These are phyloP conservation scores for Boechera stricta DNA, from an alignment of 345 rosid genomes.

Conservation along the genomic window DNA sequence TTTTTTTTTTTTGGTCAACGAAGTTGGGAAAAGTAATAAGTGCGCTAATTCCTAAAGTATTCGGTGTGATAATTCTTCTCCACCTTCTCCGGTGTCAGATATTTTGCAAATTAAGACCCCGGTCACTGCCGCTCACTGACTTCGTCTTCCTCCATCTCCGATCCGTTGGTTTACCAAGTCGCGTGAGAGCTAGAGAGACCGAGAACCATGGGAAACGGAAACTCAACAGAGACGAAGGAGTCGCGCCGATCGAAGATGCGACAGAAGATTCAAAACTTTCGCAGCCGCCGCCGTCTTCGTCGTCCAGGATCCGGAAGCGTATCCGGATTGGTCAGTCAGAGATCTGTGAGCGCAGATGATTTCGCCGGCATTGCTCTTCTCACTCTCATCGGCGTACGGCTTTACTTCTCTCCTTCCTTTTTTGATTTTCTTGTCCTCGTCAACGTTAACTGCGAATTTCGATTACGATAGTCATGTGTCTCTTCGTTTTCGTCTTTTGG, in stretches of 20 bases:
- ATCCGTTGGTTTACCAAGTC: not conserved
- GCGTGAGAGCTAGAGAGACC: not conserved
- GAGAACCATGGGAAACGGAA: slow-evolving; percentile 44
- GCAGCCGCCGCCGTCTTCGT: slow-evolving; percentile 44
- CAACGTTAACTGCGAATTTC: not conserved
- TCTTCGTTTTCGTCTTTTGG: slow-evolving; percentile 1
- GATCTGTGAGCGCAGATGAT: slow-evolving; percentile 60
- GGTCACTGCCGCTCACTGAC: slow-evolving; percentile 24
- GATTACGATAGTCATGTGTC: slow-evolving; percentile 7
- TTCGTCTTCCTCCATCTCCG: slow-evolving; percentile 14
- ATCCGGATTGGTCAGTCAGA: slow-evolving; percentile 41
- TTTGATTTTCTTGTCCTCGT: not conserved
- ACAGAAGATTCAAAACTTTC: slow-evolving; percentile 56
- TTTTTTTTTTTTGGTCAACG: too few species aligned
- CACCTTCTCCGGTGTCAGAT: not conserved
- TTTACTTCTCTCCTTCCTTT: not conserved
- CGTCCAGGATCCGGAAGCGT: slow-evolving; percentile 42
- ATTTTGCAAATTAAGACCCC: slow-evolving; percentile 19
- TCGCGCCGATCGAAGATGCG: slow-evolving; percentile 53
- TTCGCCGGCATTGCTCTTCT: slow-evolving; percentile 93
- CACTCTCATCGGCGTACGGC: slow-evolving; percentile 61
- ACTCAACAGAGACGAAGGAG: slow-evolving; percentile 43
- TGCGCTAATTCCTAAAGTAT: slow-evolving; percentile 4
- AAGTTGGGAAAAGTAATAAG: not conserved
- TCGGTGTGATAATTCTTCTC: not conserved